Percentiles rank a stretch among this genome's conserved stretches.
Evolutionary conservation across 2,329 filamentous ascomycete genomes (phyloP).

Genomic region (Arthrobotrys sphaeroides): DNA sequence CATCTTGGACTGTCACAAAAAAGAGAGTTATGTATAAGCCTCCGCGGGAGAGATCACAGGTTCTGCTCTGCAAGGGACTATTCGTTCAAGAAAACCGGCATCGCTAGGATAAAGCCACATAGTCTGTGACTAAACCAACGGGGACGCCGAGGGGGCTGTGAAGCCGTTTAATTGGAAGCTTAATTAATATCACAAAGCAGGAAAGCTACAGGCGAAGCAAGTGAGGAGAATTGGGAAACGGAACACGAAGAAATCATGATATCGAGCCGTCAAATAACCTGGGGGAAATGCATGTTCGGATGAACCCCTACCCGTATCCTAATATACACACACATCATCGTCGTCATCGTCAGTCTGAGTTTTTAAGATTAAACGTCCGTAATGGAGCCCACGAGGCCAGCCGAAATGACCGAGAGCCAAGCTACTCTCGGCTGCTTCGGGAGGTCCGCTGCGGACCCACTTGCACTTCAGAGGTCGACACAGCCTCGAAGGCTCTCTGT

Average conservation of each 20-base stretch:
- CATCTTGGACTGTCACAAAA: too few species aligned
- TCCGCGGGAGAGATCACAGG: not conserved
- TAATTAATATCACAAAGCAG: not conserved
- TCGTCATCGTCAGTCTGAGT: not conserved
- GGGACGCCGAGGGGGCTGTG: slow-evolving; percentile 36
- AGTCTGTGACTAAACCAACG: slow-evolving; percentile 8
- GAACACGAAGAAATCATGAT: not conserved
- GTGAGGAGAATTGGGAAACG: not conserved
- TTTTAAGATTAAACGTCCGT: slow-evolving; percentile 8
- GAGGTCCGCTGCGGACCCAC: not conserved
- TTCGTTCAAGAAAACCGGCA: not conserved
- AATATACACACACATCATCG: slow-evolving; percentile 9
- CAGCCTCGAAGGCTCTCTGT: not conserved
- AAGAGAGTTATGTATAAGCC: slow-evolving; percentile 3
- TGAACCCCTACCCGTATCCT: not conserved
- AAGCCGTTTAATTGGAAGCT: slow-evolving; percentile 10
- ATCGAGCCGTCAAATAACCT: not conserved
- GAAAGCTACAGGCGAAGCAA: too few species aligned
- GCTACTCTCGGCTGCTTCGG: slow-evolving; percentile 15
- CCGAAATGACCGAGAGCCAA: slow-evolving; percentile 28
- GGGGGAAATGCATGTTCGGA: not conserved
- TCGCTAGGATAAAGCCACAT: slow-evolving; percentile 22
- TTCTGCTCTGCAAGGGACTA: not conserved
- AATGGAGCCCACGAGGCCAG: slow-evolving; percentile 1
- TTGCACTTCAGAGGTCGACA: not conserved